Evolutionary conservation across 192 early-diverging fungal species (phyloP), one percentile per base, ranked within the genome.

Genomic region (Podila minutissima): DNA sequence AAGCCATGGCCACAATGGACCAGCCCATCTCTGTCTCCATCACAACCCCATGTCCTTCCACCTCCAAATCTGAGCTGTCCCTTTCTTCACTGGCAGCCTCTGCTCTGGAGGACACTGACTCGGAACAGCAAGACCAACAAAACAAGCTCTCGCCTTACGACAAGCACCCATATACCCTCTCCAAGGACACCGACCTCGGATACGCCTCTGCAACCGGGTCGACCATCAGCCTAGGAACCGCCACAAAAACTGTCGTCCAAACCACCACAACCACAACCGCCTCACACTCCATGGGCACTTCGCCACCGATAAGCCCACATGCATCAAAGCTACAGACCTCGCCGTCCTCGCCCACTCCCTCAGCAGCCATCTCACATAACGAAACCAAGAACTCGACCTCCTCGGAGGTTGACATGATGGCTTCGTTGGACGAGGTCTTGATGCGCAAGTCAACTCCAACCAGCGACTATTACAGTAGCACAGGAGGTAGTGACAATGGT

Each of bases 401-500:
- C 22, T 41, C 58, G 7, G 71, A 73, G 19, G 22, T 64, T 12
- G 72, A 74, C 17, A 67, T 67, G 64, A 74, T 74, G 59, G 50
- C 64, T 8, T 74, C 73, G 7, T 29, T 74, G 17, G 73, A 67
- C 32, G 73, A 48, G 12, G 73, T 65, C 32, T 26, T 74, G 26
- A 32, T 38, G 28, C 72, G 57, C 48, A 74, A 74, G 51, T 19
- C 48, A 0, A 29, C 59, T 62, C n/a, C 32, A 33, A 63, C 65
- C 37, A 67, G 65, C 10, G 73, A 74, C 46, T 74, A 71, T 38
- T 71, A 74, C 28, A 75, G 74, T 29, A 75, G 66, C 58, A 55
- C 32, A 19, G 60, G 71, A 24, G 62, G 71, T 3, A 72, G 71
- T 29, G 74, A 69, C 24, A 68, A 69, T 29, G 74, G 74, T 53